Evolutionary conservation across 2,329 filamentous ascomycete genomes (phyloP).

Genomic region (Leptographium procerum): DNA sequence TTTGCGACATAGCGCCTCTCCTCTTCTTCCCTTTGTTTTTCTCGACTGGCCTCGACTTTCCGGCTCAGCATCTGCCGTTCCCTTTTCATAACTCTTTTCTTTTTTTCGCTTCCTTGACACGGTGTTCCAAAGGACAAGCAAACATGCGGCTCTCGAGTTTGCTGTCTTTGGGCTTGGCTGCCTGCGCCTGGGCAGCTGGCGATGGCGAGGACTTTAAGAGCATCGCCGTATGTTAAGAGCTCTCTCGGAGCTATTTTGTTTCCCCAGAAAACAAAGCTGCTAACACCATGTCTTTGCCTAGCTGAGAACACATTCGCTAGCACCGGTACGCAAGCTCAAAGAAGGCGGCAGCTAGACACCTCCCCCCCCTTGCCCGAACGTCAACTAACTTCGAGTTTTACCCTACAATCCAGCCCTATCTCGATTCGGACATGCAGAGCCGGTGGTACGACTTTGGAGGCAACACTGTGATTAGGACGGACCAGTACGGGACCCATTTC

Average conservation of each 20-base stretch:
- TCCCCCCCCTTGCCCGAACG: not conserved
- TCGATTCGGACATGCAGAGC: conserved; percentile 96
- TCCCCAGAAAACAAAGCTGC: conserved; percentile 1
- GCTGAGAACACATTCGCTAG: conserved; percentile 79
- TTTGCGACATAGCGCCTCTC: not conserved
- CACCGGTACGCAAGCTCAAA: conserved; percentile 47
- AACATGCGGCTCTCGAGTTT: conserved; percentile 37
- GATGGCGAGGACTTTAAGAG: conserved; percentile 36
- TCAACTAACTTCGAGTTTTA: not conserved
- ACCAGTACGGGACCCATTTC: conserved; percentile 39
- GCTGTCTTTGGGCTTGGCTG: conserved; percentile 36
- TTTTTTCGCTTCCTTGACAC: not conserved
- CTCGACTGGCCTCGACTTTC: not conserved
- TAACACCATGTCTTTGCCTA: conserved; percentile 25
- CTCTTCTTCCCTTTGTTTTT: not conserved
- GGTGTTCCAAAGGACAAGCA: not conserved
- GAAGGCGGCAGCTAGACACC: not conserved
- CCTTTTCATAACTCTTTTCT: not conserved
- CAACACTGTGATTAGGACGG: conserved; percentile 71
- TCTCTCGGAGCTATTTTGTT: not conserved
- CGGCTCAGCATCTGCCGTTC: not conserved
- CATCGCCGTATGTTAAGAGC: conserved; percentile 21
- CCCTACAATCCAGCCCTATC: conserved; percentile 59
- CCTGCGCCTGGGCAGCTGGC: conserved; percentile 38
- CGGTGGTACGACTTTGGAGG: conserved; percentile 99